A percentile compares a stretch with the other conserved stretches of the same genome.
These are phyloP conservation scores for Dipteronia dyeriana DNA, from an alignment of 345 rosid species.

Conservation along the genomic window DNA sequence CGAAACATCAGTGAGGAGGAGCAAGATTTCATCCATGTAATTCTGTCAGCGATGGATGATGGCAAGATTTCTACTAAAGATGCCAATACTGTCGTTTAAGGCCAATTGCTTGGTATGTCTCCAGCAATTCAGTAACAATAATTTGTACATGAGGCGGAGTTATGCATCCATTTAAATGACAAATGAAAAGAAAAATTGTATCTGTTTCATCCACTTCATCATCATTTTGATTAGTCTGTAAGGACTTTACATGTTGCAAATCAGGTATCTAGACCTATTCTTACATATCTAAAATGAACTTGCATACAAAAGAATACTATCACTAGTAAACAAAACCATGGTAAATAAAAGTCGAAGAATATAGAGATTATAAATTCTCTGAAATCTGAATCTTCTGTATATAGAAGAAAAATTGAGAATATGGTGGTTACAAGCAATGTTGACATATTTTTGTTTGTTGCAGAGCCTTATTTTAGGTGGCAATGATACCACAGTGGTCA, in stretches of 20 bases:
- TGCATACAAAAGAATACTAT: neutral
- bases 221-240: neutral
- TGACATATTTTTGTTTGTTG: neutral
- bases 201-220: neutral
- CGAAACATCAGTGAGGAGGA: conserved; percentile 15
- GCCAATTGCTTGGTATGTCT: conserved; percentile 56
- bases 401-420: neutral
- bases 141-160: neutral
- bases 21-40: conserved; percentile 50
- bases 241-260: no score
- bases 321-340: neutral
- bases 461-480: conserved; percentile 58
- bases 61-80: conserved; percentile 40
- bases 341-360: no score
- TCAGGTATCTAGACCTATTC: neutral
- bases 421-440: no score
- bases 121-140: neutral
- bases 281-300: neutral
- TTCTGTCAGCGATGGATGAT: conserved; percentile 47
- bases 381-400: neutral
- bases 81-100: conserved; percentile 52
- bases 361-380: no score
- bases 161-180: neutral
- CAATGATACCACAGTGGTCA: conserved; percentile 41
- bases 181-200: neutral